Evolutionary conservation across 176 grass and related monocot genomes (phyloP), one percentile per base, ranked within the genome.

Genomic region (Carex littledalei): DNA sequence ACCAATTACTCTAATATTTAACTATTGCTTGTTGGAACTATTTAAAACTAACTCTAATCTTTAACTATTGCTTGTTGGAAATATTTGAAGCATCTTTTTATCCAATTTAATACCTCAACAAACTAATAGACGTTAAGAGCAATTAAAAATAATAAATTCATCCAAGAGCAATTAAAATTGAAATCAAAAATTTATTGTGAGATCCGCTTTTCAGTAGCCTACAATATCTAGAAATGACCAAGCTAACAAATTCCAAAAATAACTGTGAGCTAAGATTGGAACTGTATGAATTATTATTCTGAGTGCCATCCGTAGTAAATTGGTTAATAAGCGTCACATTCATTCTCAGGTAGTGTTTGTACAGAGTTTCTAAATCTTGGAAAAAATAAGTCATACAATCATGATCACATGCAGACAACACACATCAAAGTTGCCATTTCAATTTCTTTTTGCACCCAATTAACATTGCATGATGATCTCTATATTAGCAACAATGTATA

Each of bases 401-500:
- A 86, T 71, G 9, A 74, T 50, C 86, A 15, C 32, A 65, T 16
- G 43, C 31, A 58, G 57, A 21, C 85, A 21, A 20, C 41, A 70
- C 21, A 21, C 79, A 41, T 17, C 76, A 37, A 63, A 86, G 55
- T 63, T 73, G 16, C 57, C 68, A 70, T 52, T n/a, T 41, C 68
- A 52, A 58, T 12, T 20, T 63, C n/a, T 2, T 32, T 76, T 53
- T 76, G 14, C 14, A 77, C 37, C 39, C 85, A 56, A 63, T 21
- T 82, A 26, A 35, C 32, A 82, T 41, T 82, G 56, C 18, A 82
- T 35, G 41, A 39, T 70, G 49, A 37, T 75, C 15, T 22, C 72
- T 41, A 61, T 82, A 60, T 77, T 81, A 91, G 83, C 84, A 78
- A 86, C 84, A 86, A 34, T 34, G 32, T 34, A 34, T 34, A 34